Evolutionary conservation across 1,284 basidiomycete genomes (phyloP).

Genomic region (Rhodotorula sp.): DNA sequence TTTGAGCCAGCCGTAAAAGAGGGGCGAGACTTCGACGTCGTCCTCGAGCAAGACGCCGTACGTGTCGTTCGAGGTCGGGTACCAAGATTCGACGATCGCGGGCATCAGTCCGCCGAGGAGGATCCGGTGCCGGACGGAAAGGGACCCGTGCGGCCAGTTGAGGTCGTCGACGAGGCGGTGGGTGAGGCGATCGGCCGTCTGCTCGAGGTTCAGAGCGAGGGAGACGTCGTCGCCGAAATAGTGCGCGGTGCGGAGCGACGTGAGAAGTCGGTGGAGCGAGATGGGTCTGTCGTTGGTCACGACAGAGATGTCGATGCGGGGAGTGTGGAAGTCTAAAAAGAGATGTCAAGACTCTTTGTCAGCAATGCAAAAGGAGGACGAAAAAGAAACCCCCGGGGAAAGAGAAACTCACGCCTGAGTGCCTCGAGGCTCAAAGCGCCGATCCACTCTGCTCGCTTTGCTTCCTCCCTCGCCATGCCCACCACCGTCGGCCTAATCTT

Average conservation of each 20-base stretch:
- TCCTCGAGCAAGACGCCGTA: constrained; percentile 79
- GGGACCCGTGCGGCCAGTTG: constrained; percentile 59
- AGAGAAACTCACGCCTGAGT: constrained; percentile 36
- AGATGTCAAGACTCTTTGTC: no score
- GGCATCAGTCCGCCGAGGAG: constrained; percentile 72
- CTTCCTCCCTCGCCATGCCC: constrained; percentile 28
- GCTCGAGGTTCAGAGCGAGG: constrained; percentile 70
- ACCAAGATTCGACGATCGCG: constrained; percentile 82
- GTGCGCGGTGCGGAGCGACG: constrained; percentile 60
- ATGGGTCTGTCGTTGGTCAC: constrained; percentile 71
- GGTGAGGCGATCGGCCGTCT: constrained; percentile 65
- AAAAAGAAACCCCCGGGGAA: no score
- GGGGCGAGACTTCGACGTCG: constrained; percentile 74
- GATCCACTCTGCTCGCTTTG: constrained; percentile 39
- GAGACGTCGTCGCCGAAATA: constrained; percentile 68
- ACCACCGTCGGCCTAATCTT: constrained; percentile 27
- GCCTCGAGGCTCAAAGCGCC: constrained; percentile 40
- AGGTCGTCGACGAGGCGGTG: constrained; percentile 57
- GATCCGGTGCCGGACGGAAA: constrained; percentile 63
- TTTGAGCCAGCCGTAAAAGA: constrained; percentile 80
- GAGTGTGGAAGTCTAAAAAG: constrained; percentile 66
- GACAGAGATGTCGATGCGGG: constrained; percentile 65
- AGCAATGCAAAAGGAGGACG: no score
- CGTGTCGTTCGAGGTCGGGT: constrained; percentile 66
- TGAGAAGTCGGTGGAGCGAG: constrained; percentile 67